Evolutionary conservation across 2,329 filamentous ascomycete genomes (phyloP), one percentile per base, ranked within the genome.

Genomic region (Teratosphaeria nubilosa): DNA sequence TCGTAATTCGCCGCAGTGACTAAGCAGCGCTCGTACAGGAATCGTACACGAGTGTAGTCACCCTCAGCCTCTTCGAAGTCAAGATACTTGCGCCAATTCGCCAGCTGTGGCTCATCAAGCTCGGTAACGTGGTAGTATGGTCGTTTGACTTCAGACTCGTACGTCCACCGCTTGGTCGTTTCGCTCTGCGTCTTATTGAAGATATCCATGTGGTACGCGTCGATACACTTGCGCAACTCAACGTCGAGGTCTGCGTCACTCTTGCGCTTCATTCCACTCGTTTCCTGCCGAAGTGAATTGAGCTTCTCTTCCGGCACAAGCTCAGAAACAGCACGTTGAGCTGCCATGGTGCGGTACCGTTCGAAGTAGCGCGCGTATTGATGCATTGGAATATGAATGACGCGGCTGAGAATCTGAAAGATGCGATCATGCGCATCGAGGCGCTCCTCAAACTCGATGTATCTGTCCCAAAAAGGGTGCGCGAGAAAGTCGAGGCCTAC

Each of bases 401-500:
- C 82, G 56, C 91, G 88, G 61, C 82, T 81, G 56, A 96, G 81
- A 58, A 99, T 90, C 48, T 83, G 84, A 66, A 95, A 95, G 57
- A 96, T 89, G 68, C 85, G 90, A 63, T 95, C 89, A 14, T 87
- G 83, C 0, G 87, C 85, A 68, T 96, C 91, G 61, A 92, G 80
- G 1, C 91, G 87, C 72, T 96, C 91, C 72, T 97, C 94, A 68
- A 95, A 97, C 71, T 97, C 94, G 63, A 99, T 84, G 70, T 96
- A 99, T 75, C 96, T 97, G 74, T 99, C 94, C 94, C 94, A 99
- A 76, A 99, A 96, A 1, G 91, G 91, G 71, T 96, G 91, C 1
- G 91, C 87, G 31, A 96, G 80, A 70, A 96, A 99, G 74, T 99
- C 94, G 20, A 97, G 81, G 16, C 94, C 94, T 48, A 96, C 91